Conservation (phyloP, 345 rosid genomes). For the Gossypium turneri region DNA sequence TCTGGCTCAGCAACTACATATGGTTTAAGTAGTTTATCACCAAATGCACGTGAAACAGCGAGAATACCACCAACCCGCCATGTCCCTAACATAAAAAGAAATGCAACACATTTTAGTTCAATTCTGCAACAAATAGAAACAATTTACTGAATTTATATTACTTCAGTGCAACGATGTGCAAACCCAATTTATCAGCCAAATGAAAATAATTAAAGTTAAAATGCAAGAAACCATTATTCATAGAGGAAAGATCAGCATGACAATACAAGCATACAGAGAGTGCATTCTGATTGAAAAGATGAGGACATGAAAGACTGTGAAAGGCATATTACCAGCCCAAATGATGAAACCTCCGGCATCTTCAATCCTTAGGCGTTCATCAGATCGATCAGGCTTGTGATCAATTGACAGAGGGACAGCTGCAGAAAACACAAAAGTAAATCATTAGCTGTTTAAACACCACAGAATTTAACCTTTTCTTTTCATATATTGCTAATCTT, state of each 20-base stretch:
- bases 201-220: neutral
- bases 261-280: neutral
- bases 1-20: conserved; percentile 69
- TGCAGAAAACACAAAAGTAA: conserved; percentile 20
- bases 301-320: conserved; percentile 3
- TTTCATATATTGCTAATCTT: neutral
- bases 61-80: conserved; percentile 52
- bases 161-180: neutral
- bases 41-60: conserved; percentile 68
- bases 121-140: neutral
- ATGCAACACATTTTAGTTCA: neutral
- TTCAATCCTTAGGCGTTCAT: conserved; percentile 48
- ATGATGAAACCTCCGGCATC: conserved; percentile 46
- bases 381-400: conserved; percentile 51
- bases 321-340: conserved; percentile 43
- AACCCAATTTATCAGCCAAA: conserved; percentile 1
- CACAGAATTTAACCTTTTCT: neutral
- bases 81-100: conserved; percentile 28
- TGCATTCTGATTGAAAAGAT: neutral
- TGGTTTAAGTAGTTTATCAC: conserved; percentile 50
- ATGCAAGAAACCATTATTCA: neutral
- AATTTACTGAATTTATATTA: neutral
- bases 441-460: neutral
- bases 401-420: conserved; percentile 41
- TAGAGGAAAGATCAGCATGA: neutral